Percentiles rank a stretch among this genome's conserved stretches.
These are phyloP conservation scores for Cordyceps javanica DNA, from an alignment of 2,329 filamentous ascomycete species.

Conservation along the genomic window DNA sequence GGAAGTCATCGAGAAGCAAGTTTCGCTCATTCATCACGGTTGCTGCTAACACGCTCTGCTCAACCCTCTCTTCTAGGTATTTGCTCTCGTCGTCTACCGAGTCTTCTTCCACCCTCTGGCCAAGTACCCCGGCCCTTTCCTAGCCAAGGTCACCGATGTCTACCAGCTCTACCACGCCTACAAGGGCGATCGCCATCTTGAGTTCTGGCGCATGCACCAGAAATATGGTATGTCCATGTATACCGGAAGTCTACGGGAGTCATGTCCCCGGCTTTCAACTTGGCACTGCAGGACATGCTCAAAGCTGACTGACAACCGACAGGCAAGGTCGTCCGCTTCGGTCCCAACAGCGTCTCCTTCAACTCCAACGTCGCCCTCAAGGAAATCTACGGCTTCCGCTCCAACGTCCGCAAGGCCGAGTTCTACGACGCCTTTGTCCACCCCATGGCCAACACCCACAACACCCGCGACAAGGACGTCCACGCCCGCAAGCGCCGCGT, in stretches of 20 bases:
- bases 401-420: slow-evolving; percentile 60
- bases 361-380: slow-evolving; percentile 65
- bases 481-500: slow-evolving; percentile 68
- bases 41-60: neutral
- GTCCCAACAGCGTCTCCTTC: slow-evolving; percentile 71
- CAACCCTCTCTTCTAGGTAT: no score
- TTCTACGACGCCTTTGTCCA: slow-evolving; percentile 71
- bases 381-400: slow-evolving; percentile 58
- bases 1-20: neutral
- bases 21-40: neutral
- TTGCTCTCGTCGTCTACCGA: slow-evolving; percentile 45
- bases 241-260: no score
- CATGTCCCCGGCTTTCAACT: no score
- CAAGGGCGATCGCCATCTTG: slow-evolving; percentile 67
- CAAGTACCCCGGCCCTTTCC: slow-evolving; percentile 57
- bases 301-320: slow-evolving; percentile 6
- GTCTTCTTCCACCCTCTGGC: slow-evolving; percentile 59
- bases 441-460: slow-evolving; percentile 67
- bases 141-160: slow-evolving; percentile 57
- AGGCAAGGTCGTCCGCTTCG: slow-evolving; percentile 67
- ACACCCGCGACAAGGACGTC: slow-evolving; percentile 59
- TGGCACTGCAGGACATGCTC: no score
- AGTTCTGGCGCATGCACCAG: slow-evolving; percentile 64
- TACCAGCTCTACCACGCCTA: slow-evolving; percentile 68
- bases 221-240: slow-evolving; percentile 58